Conservation (phyloP, 2,329 filamentous ascomycete genomes). For the Rugonectria rugulosa region DNA sequence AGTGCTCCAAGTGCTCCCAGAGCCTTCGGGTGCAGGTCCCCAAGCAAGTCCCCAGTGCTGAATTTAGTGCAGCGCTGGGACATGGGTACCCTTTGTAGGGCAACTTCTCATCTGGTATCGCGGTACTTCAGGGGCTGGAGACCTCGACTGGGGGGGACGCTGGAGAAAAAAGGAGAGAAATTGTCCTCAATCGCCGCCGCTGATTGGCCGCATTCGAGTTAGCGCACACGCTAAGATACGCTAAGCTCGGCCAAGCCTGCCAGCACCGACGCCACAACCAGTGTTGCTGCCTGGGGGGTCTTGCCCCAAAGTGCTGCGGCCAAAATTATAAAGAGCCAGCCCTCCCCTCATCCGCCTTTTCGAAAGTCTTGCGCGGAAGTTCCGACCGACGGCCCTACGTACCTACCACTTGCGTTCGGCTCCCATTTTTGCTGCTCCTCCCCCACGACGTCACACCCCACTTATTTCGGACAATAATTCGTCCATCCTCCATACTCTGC, state of each 20-base stretch:
- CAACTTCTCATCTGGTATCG: conserved; percentile 41
- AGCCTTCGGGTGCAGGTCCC: background rate
- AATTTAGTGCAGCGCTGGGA: conserved; percentile 6
- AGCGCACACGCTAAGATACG: conserved; percentile 45
- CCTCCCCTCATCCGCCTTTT: conserved; percentile 62
- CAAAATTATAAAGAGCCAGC: conserved; percentile 65
- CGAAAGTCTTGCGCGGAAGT: conserved; percentile 61
- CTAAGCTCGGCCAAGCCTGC: conserved; percentile 49
- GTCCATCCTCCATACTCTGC: conserved; percentile 27
- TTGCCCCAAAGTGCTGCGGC: conserved; percentile 45
- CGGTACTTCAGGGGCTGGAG: conserved; percentile 51
- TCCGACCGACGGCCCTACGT: conserved; percentile 63
- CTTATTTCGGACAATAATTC: conserved; percentile 37
- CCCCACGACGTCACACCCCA: conserved; percentile 45
- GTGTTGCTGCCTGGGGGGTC: conserved; percentile 54
- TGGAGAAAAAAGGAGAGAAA: conserved; percentile 50
- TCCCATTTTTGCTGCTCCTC: conserved; percentile 45
- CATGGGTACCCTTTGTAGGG: conserved; percentile 29
- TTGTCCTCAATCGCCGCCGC: conserved; percentile 33
- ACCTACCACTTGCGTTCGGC: conserved; percentile 57
- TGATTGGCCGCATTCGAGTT: conserved; percentile 50
- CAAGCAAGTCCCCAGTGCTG: conserved; percentile 13
- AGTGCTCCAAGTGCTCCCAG: conserved; percentile 16
- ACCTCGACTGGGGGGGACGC: conserved; percentile 43
- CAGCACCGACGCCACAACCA: conserved; percentile 53